Evolutionary conservation across 352 stramenopile species (phyloP), one percentile per base, ranked within the genome.

Genomic region (Phytopythium helicoides): DNA sequence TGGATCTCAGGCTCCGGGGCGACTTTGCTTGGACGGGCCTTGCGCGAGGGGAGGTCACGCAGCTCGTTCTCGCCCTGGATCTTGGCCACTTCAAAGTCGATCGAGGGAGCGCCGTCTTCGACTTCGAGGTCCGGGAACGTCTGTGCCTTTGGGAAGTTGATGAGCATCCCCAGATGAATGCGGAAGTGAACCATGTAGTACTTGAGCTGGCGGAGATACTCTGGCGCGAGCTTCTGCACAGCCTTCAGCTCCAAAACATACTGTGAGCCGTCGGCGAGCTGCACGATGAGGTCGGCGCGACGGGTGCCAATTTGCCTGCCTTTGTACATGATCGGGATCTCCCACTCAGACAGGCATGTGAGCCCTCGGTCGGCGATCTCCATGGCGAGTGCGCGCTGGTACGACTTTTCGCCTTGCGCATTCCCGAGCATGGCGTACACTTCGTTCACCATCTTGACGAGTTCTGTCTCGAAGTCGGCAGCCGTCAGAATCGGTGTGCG

Each of bases 241-340:
- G 64, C 61, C 44, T 74, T 77, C 23, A 77, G 64, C 47, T 77
- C 68, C 2, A 77, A 58, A 18, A 77, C 58, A 33, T 69, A 68
- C 0, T 41, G 45, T 9, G 47, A 60, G 19, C 68, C 64, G 28
- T 58, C 56, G 15, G 33, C 33, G 40, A 77, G 49, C 6, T 57
- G 50, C 11, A 77, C 42, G 22, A 69, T 56, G 19, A 77, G 52
- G 53, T 77, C 68, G 37, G 66, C 44, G 36, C 64, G 54, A 3
- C 68, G 64, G 36, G 58, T 69, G 1, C 57, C 68, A 15, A 77
- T 60, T 21, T 26, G 22, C 18, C 62, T 40, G 0, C 44, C 62
- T 21, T 77, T 71, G 52, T 77, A 77, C 18, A 39, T 18, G 18
- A 77, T 59, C 9, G 62, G 51, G 39, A 77, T 73, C 23, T 60